These are phyloP conservation scores for Dioscorea dumetorum DNA, from an alignment of 106 monocot species.

Conservation along the genomic window DNA sequence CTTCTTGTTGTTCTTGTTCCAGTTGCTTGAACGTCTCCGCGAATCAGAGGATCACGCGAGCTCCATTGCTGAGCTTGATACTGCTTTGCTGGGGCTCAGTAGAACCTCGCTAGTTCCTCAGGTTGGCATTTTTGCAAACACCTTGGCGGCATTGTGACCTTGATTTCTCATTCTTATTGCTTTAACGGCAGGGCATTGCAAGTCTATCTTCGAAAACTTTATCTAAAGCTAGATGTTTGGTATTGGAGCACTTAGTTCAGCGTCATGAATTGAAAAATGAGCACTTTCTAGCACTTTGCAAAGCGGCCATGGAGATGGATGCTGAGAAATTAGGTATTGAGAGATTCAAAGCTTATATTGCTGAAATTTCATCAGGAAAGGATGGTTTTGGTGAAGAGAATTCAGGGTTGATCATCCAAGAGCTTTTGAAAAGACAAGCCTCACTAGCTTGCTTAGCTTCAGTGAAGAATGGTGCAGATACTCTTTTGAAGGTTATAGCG, in stretches of 20 bases:
- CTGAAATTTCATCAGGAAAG: neutral
- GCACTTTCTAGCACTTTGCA: constrained; percentile 39
- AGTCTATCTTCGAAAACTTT: constrained; percentile 48
- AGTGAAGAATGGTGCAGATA: constrained; percentile 23
- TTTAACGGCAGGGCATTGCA: constrained; percentile 41
- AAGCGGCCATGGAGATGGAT: constrained; percentile 57
- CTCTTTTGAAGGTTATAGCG: constrained; percentile 16
- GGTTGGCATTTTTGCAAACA: constrained; percentile 16
- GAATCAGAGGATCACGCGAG: constrained; percentile 27
- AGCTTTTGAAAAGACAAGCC: constrained; percentile 44
- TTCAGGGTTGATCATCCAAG: constrained; percentile 46
- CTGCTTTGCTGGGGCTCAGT: constrained; percentile 33
- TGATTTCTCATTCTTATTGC: neutral
- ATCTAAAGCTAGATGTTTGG: constrained; percentile 43
- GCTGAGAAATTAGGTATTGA: constrained; percentile 18
- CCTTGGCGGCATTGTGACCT: neutral
- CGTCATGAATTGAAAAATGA: constrained; percentile 25
- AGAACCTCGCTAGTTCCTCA: constrained; percentile 52
- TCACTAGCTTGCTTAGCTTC: constrained; percentile 38
- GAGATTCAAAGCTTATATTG: neutral
- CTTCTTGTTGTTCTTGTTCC: too few relatives aligned
- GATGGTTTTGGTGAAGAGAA: constrained; percentile 11
- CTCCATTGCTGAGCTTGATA: constrained; percentile 65
- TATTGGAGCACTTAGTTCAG: constrained; percentile 54
- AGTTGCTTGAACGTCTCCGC: constrained; percentile 46